Percentiles rank a stretch among this genome's conserved stretches.
These are phyloP conservation scores for Harringtonia lauricola DNA, from an alignment of 2,329 filamentous ascomycete genomes.

Conservation along the genomic window DNA sequence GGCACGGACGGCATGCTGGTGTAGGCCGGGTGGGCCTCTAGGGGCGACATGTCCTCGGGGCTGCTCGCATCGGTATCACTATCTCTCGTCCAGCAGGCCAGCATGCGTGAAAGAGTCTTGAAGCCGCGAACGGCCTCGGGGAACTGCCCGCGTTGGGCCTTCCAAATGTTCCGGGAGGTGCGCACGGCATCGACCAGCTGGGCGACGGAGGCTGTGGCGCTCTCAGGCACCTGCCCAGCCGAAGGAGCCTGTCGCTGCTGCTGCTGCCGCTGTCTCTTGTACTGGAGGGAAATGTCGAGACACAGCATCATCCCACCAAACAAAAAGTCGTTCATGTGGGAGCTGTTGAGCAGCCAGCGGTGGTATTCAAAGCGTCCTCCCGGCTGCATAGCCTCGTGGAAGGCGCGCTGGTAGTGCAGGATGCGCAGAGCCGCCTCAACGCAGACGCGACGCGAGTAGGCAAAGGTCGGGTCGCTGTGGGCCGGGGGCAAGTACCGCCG, in stretches of 20 bases:
- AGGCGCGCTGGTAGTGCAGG: constrained; percentile 28
- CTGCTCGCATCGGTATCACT: constrained; percentile 4
- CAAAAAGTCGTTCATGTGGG: constrained; percentile 33
- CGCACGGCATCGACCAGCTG: constrained; percentile 16
- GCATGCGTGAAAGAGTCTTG: constrained; percentile 20
- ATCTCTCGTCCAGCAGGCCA: constrained; percentile 16
- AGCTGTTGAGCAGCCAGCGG: constrained; percentile 29
- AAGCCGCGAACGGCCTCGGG: constrained; percentile 18
- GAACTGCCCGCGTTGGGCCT: constrained; percentile 13
- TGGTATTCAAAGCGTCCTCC: constrained; percentile 27
- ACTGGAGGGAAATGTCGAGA: constrained; percentile 23
- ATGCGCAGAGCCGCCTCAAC: constrained; percentile 32
- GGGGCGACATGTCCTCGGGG: no score
- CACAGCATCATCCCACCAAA: constrained; percentile 35
- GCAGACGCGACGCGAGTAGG: constrained; percentile 28
- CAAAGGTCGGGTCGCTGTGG: constrained; percentile 22
- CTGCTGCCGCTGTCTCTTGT: constrained; percentile 8
- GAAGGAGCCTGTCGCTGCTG: no score
- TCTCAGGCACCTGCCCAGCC: no score
- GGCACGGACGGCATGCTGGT: no score
- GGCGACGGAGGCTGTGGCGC: no score
- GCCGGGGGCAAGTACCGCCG: constrained; percentile 18
- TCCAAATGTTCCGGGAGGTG: constrained; percentile 18
- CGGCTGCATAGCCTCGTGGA: constrained; percentile 28
- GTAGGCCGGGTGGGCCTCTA: no score